Base-by-base conservation (phyloP, 371 early-diverging fungal genomes). In the Parasitella parasitica region DNA sequence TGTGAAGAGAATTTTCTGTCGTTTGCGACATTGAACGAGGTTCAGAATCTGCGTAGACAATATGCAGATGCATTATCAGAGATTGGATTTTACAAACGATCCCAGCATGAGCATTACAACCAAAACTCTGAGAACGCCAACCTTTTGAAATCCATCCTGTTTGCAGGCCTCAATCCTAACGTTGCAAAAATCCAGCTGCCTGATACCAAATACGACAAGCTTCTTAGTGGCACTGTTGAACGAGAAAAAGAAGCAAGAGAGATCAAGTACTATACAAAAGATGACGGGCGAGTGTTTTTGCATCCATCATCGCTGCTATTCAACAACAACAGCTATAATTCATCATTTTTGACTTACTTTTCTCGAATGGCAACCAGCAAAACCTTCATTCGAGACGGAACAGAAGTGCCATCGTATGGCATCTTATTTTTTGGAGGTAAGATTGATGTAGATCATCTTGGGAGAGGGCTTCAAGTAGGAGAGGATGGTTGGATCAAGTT, bases 221-320 rank as follows among this genome's bases (percentile, higher is more conserved):
- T 88, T 13, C 70, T 89, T 6, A 75, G 77, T 32, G 95, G 95
- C 16, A 75, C 93, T 13, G 84, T 95, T 0, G 89, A 85, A 39
- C 73, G 88, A 16, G 91, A 88, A 43, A 85, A 84, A 49, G 89
- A 90, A 62, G 89, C 92, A 0, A 75, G 78, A 38, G 88, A 92
- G 65, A 86, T 94, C 64, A 80, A 83, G 30, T 89, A 89, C 63
- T 87, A 81, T 63, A 83, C 85, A 0, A 83, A 86, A 49, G 83
- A 88, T 18, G 82, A 84, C 53, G 85, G 89, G 0, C 84, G 92
- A 2, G 91, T 92, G 1, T 92, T 91, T 64, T 55, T 94, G 12
- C 95, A 94, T 64, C 94, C 95, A 18, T 81, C 90, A 7, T 92
- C 92, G 8, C 75, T 85, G 9, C 54, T 89, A 51, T 91, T 91